Evolutionary conservation across 805 yeast species (phyloP).

Genomic region (Candida patagonica): DNA sequence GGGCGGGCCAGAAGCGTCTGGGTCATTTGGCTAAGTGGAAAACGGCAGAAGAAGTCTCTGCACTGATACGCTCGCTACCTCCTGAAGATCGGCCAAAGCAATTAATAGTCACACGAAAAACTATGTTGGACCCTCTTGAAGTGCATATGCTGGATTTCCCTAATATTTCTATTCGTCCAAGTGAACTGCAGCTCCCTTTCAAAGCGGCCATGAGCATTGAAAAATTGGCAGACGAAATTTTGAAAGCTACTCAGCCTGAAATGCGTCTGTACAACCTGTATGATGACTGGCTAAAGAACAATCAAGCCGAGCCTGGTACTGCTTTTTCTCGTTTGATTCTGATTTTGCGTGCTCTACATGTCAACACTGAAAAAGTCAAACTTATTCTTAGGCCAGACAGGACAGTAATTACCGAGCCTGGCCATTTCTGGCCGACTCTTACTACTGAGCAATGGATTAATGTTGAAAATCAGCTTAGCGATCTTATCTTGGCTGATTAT

Average conservation of each 20-base stretch:
- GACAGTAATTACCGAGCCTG: conserved; percentile 55
- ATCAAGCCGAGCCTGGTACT: conserved; percentile 66
- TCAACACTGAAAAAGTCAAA: conserved; percentile 69
- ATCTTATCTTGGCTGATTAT: conserved; percentile 76
- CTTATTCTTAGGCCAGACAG: conserved; percentile 68
- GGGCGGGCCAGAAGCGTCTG: conserved; percentile 94
- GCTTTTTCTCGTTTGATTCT: conserved; percentile 86
- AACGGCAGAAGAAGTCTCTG: conserved; percentile 95
- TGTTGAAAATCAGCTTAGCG: conserved; percentile 81
- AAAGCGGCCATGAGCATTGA: conserved; percentile 76
- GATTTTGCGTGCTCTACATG: conserved; percentile 71
- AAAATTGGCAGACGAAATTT: conserved; percentile 65
- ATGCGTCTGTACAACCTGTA: conserved; percentile 85
- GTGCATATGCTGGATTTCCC: conserved; percentile 97
- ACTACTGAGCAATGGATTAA: conserved; percentile 85
- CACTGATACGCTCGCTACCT: conserved; percentile 79
- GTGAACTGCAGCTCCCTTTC: conserved; percentile 86
- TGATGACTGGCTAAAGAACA: conserved; percentile 73
- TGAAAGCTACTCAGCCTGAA: conserved; percentile 85
- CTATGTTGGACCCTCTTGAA: conserved; percentile 88
- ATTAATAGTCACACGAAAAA: conserved; percentile 79
- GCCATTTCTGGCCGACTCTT: conserved; percentile 92
- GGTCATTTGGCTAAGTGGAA: conserved; percentile 96
- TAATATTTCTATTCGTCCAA: conserved; percentile 76
- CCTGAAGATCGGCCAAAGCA: conserved; percentile 93